phyloP scores from a whole-genome alignment of 805 yeast genomes.

The Candida incommunis region DNA sequence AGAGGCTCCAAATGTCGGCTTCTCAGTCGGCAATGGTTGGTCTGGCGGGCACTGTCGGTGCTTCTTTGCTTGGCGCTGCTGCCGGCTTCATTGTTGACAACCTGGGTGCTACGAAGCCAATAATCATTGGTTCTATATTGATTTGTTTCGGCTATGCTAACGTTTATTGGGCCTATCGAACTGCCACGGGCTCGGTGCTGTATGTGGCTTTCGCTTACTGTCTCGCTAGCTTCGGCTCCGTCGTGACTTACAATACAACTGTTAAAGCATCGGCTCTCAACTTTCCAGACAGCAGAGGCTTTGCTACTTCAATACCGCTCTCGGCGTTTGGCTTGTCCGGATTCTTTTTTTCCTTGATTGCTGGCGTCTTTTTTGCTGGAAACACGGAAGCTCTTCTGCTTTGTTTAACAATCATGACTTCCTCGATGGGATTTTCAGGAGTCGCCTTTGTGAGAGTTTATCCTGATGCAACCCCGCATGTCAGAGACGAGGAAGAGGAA shows the following conservation, averaged over 20 bases:
- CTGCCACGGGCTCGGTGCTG: constrained; percentile 20
- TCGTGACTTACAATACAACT: constrained; percentile 42
- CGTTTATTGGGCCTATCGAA: constrained; percentile 35
- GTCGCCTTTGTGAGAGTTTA: constrained; percentile 5
- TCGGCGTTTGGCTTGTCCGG: constrained; percentile 65
- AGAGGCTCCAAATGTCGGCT: constrained; percentile 38
- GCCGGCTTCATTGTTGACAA: constrained; percentile 15
- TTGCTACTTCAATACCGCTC: constrained; percentile 60
- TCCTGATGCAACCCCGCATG: not conserved
- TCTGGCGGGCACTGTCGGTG: constrained; percentile 46
- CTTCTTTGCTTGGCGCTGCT: constrained; percentile 26
- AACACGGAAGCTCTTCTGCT: constrained; percentile 22
- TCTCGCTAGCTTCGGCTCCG: constrained; percentile 48
- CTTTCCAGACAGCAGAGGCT: constrained; percentile 49
- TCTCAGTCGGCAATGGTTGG: constrained; percentile 49
- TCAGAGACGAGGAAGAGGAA: not conserved
- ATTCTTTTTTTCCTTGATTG: constrained; percentile 41
- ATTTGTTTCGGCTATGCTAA: constrained; percentile 40
- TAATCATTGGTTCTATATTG: constrained; percentile 31
- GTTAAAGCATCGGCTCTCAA: constrained; percentile 55
- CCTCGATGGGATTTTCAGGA: constrained; percentile 7
- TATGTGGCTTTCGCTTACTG: constrained; percentile 31
- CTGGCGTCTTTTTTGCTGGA: constrained; percentile 22
- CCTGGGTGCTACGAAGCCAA: constrained; percentile 19
- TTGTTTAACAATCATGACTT: constrained; percentile 25